phyloP scores from a whole-genome alignment of 2,329 filamentous ascomycete genomes.

The Aspergillus phoenicis region DNA sequence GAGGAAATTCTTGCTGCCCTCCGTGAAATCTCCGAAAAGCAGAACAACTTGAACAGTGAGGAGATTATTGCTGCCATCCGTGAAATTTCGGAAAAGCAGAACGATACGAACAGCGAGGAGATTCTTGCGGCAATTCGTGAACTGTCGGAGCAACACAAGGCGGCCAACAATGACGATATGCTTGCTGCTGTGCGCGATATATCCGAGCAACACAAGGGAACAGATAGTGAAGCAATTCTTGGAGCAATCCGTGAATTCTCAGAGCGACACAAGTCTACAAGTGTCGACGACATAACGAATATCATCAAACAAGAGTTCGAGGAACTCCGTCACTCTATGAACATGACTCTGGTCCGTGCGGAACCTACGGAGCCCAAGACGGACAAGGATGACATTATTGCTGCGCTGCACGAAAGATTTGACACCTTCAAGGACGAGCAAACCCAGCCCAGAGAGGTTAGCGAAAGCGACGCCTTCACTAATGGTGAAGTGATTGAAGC shows the following conservation, averaged over 20 bases:
- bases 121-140: background rate
- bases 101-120: background rate
- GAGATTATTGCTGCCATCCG: background rate
- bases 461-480: conserved; percentile 56
- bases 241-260: conserved; percentile 59
- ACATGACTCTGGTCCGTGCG: conserved; percentile 35
- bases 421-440: conserved; percentile 54
- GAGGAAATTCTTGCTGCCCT: background rate
- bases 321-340: conserved; percentile 56
- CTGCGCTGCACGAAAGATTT: conserved; percentile 47
- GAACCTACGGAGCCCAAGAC: conserved; percentile 35
- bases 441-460: conserved; percentile 56
- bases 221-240: conserved; percentile 52
- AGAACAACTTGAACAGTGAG: background rate
- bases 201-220: background rate
- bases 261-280: conserved; percentile 34
- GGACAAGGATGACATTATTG: conserved; percentile 65
- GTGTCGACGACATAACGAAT: conserved; percentile 37
- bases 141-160: background rate
- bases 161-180: background rate
- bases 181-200: background rate
- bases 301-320: conserved; percentile 63
- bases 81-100: background rate
- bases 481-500: conserved; percentile 63
- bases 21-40: background rate